These are phyloP conservation scores for Aspergillus ustus DNA, from an alignment of 2,329 filamentous ascomycete genomes.

Conservation along the genomic window DNA sequence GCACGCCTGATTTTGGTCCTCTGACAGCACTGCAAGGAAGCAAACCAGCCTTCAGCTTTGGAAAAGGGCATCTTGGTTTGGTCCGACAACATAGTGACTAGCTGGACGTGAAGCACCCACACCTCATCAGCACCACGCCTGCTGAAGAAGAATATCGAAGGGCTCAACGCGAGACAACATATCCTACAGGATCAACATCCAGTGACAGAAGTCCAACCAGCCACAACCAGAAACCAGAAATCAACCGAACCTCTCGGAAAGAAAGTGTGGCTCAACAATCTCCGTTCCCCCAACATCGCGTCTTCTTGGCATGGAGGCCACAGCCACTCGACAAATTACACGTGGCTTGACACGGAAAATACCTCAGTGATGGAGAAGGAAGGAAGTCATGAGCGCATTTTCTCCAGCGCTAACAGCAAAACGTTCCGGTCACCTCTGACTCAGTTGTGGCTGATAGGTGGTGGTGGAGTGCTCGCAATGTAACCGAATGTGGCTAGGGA, in stretches of 20 bases:
- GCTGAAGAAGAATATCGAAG: too few species aligned
- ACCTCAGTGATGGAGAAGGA: not conserved
- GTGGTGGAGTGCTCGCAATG: not conserved
- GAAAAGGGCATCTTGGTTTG: not conserved
- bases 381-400: not conserved
- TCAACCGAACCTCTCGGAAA: not conserved
- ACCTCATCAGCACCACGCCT: too few species aligned
- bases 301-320: not conserved
- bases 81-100: not conserved
- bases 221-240: not conserved
- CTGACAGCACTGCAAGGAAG: not conserved
- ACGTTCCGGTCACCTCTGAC: not conserved
- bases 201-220: not conserved
- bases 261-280: not conserved
- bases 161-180: too few species aligned
- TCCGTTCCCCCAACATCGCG: not conserved
- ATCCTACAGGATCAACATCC: too few species aligned
- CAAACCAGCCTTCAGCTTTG: not conserved
- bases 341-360: constrained; percentile 14
- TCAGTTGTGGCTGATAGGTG: constrained; percentile 4
- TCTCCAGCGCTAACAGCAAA: not conserved
- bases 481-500: not conserved
- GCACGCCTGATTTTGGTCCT: not conserved
- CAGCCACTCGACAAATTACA: constrained; percentile 9
- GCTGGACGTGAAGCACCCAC: not conserved